These are phyloP conservation scores for Amborella trichopoda DNA, from an alignment of 164 flowering plant genomes.

Conservation along the genomic window DNA sequence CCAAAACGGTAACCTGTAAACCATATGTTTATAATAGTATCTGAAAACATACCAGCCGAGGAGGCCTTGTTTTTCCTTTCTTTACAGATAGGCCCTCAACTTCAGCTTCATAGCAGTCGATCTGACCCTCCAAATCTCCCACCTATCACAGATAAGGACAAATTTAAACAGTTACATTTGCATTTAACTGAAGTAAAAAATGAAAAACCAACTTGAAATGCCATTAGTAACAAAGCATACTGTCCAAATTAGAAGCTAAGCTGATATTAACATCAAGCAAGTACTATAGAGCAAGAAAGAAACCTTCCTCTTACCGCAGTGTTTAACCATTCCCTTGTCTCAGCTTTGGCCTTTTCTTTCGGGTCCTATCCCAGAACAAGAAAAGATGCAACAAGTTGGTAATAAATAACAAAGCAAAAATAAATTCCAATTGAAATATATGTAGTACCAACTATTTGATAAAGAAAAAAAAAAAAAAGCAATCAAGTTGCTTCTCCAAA, in stretches of 20 bases:
- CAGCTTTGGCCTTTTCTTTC: slow-evolving; percentile 86
- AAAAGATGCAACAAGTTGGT: not conserved
- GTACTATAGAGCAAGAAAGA: too few species aligned
- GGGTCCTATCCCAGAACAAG: slow-evolving; percentile 49
- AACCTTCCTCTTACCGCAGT: slow-evolving; percentile 49
- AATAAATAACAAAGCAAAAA: not conserved
- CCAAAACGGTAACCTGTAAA: too few species aligned
- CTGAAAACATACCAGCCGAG: slow-evolving; percentile 91
- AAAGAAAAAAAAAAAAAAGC: not conserved
- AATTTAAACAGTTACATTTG: not conserved
- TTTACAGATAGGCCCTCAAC: slow-evolving; percentile 81
- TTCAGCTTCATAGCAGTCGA: slow-evolving; percentile 94
- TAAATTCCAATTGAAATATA: not conserved
- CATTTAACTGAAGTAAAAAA: too few species aligned
- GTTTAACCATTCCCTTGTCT: slow-evolving; percentile 94
- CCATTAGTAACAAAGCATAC: too few species aligned
- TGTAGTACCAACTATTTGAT: not conserved
- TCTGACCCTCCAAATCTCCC: slow-evolving; percentile 80
- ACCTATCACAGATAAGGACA: slow-evolving; percentile 35
- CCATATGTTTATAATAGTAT: too few species aligned
- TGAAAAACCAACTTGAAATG: too few species aligned
- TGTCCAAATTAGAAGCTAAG: too few species aligned
- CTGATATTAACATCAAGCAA: too few species aligned
- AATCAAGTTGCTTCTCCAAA: not conserved
- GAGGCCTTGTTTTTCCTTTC: slow-evolving; percentile 96